Evolutionary conservation across 805 yeast genomes (phyloP).

Genomic region (Metschnikowia vanudenii): DNA sequence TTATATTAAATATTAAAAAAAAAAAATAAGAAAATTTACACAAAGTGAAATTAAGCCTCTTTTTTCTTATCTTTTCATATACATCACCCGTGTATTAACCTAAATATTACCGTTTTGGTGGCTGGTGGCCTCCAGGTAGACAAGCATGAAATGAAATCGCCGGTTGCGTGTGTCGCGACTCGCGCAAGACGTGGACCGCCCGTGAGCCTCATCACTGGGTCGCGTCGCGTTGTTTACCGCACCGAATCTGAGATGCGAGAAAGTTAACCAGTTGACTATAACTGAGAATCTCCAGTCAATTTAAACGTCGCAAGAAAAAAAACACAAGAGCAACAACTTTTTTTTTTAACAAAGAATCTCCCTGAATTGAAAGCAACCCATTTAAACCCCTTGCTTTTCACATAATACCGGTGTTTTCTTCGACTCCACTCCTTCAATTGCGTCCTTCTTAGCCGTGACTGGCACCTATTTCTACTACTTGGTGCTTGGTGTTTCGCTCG

Average conservation of each 20-base stretch:
- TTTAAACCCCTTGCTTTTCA: background rate
- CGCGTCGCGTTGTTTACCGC: conserved; percentile 24
- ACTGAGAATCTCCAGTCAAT: conserved; percentile 1
- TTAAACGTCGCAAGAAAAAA: conserved; percentile 5
- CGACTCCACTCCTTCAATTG: background rate
- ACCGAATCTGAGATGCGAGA: conserved; percentile 7
- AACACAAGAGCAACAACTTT: background rate
- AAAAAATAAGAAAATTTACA: no score
- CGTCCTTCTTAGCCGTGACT: background rate
- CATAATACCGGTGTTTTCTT: background rate
- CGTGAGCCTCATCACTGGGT: background rate
- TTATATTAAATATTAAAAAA: no score
- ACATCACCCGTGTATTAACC: no score
- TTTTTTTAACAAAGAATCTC: no score
- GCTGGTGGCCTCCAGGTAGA: no score
- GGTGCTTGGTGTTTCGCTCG: background rate
- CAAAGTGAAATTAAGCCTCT: no score
- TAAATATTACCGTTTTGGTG: no score
- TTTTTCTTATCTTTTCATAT: no score
- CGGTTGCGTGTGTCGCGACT: conserved; percentile 1
- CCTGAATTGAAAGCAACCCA: background rate
- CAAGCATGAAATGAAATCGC: no score
- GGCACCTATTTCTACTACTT: no score
- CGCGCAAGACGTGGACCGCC: conserved; percentile 4
- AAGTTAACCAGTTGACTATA: background rate